phyloP scores from a whole-genome alignment of 805 yeast genomes.

The Vanderwaltozyma polyspora region DNA sequence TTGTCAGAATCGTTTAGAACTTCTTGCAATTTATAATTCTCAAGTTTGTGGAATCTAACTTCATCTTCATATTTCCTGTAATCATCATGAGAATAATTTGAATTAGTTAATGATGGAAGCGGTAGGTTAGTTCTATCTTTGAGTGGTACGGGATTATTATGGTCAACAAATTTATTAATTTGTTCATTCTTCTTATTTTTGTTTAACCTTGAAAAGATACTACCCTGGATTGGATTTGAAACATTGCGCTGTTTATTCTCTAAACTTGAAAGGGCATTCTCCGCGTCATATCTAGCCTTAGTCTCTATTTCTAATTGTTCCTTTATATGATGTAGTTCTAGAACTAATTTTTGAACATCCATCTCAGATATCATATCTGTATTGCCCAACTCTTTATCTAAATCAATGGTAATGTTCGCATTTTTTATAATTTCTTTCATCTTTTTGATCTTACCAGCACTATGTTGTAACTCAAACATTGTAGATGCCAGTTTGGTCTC shows the following conservation, averaged over 20 bases:
- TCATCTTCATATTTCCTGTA: constrained; percentile 25
- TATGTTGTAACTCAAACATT: constrained; percentile 43
- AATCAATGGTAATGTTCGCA: constrained; percentile 18
- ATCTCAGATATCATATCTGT: constrained; percentile 14
- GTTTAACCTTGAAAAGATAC: constrained; percentile 17
- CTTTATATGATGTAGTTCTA: constrained; percentile 40
- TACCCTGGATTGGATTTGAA: no score
- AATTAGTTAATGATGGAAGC: constrained; percentile 14
- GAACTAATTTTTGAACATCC: constrained; percentile 21
- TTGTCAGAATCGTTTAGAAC: constrained; percentile 39
- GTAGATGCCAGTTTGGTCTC: constrained; percentile 59
- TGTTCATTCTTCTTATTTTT: constrained; percentile 30
- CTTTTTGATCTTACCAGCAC: constrained; percentile 33
- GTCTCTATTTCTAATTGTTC: constrained; percentile 41
- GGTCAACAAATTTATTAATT: constrained; percentile 11
- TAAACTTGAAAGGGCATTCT: constrained; percentile 28
- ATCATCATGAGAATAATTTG: constrained; percentile 20
- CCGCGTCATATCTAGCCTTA: constrained; percentile 40
- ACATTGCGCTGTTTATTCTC: no score
- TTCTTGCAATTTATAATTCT: constrained; percentile 36
- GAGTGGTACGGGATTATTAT: constrained; percentile 9
- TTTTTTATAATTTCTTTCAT: constrained; percentile 21
- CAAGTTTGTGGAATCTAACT: constrained; percentile 18
- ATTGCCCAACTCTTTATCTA: constrained; percentile 16
- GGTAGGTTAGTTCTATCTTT: constrained; percentile 19